These are phyloP conservation scores for Forsythia viridissima DNA, from an alignment of 257 asterid genomes.

Conservation along the genomic window DNA sequence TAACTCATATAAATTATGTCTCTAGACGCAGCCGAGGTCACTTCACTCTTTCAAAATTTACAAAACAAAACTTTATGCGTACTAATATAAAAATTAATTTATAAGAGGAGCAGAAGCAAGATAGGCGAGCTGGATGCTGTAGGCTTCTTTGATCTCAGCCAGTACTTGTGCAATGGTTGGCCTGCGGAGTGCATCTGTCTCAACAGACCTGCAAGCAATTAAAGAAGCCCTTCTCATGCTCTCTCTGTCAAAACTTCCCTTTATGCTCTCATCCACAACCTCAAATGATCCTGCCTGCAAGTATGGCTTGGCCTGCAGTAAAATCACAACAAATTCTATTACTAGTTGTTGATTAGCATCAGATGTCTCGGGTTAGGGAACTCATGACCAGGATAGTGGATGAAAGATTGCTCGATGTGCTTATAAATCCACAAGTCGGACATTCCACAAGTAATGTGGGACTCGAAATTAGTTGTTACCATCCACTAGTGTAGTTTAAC, in stretches of 20 bases:
- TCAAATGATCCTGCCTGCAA: constrained; percentile 94
- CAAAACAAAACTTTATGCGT: not conserved
- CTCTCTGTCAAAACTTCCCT: constrained; percentile 73
- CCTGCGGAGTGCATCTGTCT: constrained; percentile 80
- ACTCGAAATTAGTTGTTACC: not conserved
- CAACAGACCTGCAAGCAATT: constrained; percentile 86
- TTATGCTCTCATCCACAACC: constrained; percentile 79
- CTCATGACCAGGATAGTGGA: not conserved
- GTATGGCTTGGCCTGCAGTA: constrained; percentile 91
- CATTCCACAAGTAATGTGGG: no score
- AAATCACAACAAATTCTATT: not conserved
- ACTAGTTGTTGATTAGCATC: not conserved
- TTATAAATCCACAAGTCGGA: not conserved
- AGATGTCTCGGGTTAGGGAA: not conserved
- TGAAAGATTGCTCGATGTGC: not conserved
- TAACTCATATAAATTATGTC: constrained; percentile 4
- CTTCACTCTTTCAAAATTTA: not conserved
- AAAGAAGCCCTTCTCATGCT: constrained; percentile 83
- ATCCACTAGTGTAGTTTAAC: no score
- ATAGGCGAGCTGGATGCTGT: constrained; percentile 74
- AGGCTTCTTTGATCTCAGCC: constrained; percentile 79
- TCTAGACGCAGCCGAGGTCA: not conserved
- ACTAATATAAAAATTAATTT: constrained; percentile 27
- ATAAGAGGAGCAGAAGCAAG: constrained; percentile 57
- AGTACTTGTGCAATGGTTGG: constrained; percentile 70